phyloP scores from a whole-genome alignment of 2,329 filamentous ascomycete species.

The Exophiala sideris region DNA sequence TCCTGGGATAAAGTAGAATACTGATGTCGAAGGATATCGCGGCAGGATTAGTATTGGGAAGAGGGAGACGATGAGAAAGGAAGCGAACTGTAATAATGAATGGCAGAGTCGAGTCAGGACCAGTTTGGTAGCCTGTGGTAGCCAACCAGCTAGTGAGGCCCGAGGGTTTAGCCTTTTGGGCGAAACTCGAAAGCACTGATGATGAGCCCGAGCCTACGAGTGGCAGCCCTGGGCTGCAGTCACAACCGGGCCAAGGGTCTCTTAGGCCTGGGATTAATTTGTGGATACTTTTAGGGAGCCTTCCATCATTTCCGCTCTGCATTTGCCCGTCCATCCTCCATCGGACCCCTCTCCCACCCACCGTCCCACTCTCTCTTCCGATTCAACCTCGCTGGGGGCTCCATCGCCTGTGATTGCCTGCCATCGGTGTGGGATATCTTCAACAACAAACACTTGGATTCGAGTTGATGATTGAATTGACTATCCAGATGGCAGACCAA shows the following conservation, averaged over 20 bases:
- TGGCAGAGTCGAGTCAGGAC: not conserved
- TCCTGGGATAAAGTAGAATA: not conserved
- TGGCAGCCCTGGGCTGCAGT: no score
- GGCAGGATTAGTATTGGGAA: not conserved
- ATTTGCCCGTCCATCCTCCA: not conserved
- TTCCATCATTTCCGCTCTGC: conserved; percentile 2
- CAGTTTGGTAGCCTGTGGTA: conserved; percentile 1
- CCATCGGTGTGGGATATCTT: not conserved
- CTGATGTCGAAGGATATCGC: not conserved
- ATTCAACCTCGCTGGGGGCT: not conserved
- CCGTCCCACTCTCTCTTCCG: not conserved
- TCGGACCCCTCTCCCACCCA: not conserved
- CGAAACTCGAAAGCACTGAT: no score
- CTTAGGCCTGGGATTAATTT: no score
- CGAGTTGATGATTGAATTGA: not conserved
- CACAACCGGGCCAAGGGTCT: no score
- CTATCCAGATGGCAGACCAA: not conserved
- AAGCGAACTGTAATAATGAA: no score
- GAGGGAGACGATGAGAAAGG: not conserved
- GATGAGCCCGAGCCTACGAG: no score
- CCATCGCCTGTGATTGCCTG: not conserved
- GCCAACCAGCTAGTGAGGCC: not conserved
- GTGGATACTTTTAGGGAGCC: not conserved
- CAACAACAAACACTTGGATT: not conserved
- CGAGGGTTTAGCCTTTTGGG: no score